Conservation (phyloP, 1,284 basidiomycete species). For the Apiotrichum laibachii region DNA sequence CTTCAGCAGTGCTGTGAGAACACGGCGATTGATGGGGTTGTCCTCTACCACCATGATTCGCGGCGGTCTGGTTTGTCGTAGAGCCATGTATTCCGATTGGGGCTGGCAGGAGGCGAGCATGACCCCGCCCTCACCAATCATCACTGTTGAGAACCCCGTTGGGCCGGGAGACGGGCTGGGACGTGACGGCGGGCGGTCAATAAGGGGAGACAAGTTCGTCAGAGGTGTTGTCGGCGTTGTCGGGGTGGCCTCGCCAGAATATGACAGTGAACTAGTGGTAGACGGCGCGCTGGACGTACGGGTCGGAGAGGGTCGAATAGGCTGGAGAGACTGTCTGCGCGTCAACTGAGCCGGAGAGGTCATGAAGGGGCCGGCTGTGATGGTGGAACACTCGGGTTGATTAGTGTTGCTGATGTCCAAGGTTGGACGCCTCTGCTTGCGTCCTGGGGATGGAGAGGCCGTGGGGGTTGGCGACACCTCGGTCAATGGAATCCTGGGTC, state of each 20-base stretch:
- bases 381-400: no score
- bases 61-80: constrained; percentile 21
- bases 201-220: neutral
- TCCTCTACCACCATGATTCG: constrained; percentile 79
- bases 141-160: constrained; percentile 43
- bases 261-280: neutral
- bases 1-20: constrained; percentile 72
- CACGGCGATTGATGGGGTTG: constrained; percentile 59
- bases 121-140: constrained; percentile 54
- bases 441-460: neutral
- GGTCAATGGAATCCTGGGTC: neutral
- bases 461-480: neutral
- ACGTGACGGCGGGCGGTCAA: neutral
- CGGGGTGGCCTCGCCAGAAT: neutral
- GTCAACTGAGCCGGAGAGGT: neutral
- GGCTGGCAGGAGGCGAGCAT: constrained; percentile 47
- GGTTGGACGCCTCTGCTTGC: no score
- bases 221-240: neutral
- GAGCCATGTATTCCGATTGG: neutral
- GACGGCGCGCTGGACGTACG: neutral
- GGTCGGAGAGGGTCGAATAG: neutral
- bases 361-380: neutral
- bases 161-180: neutral
- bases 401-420: no score
- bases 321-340: neutral